These are phyloP conservation scores for Pythium biforme DNA, from an alignment of 352 stramenopile species.

Conservation along the genomic window DNA sequence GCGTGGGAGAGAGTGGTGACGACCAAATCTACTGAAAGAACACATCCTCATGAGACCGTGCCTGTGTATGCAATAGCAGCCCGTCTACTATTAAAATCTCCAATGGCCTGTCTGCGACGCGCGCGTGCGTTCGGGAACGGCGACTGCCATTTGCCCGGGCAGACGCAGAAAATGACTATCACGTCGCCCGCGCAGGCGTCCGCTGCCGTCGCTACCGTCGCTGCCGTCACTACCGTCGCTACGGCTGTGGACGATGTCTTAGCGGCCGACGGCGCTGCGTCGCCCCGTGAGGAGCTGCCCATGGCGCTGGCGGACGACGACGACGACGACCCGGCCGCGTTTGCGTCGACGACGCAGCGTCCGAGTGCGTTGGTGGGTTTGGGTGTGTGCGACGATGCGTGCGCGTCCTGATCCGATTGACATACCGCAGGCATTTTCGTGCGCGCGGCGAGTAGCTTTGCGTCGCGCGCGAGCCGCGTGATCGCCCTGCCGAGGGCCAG, in stretches of 20 bases:
- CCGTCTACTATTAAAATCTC: slow-evolving; percentile 1
- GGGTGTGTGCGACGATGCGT: background rate
- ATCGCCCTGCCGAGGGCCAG: slow-evolving; percentile 15
- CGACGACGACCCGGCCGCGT: background rate
- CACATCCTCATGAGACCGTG: too few relatives aligned
- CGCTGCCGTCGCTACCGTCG: too few relatives aligned
- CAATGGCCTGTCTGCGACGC: slow-evolving; percentile 21
- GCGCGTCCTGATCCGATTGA: too few relatives aligned
- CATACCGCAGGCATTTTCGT: slow-evolving; percentile 18
- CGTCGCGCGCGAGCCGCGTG: slow-evolving; percentile 18
- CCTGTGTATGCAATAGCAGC: too few relatives aligned
- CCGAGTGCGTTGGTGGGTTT: background rate
- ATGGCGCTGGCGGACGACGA: slow-evolving; percentile 1
- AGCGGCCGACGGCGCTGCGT: background rate
- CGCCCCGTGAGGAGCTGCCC: slow-evolving; percentile 1
- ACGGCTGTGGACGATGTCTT: background rate
- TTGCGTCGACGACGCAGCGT: background rate
- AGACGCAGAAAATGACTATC: too few relatives aligned
- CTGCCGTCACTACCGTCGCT: too few relatives aligned
- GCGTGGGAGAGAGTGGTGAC: too few relatives aligned
- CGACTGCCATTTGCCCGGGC: background rate
- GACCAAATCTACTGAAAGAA: too few relatives aligned
- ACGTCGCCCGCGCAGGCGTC: background rate
- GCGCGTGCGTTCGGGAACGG: background rate
- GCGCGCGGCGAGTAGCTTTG: slow-evolving; percentile 14